phyloP scores from a whole-genome alignment of 345 rosid species.

The Eucalyptus virginea region DNA sequence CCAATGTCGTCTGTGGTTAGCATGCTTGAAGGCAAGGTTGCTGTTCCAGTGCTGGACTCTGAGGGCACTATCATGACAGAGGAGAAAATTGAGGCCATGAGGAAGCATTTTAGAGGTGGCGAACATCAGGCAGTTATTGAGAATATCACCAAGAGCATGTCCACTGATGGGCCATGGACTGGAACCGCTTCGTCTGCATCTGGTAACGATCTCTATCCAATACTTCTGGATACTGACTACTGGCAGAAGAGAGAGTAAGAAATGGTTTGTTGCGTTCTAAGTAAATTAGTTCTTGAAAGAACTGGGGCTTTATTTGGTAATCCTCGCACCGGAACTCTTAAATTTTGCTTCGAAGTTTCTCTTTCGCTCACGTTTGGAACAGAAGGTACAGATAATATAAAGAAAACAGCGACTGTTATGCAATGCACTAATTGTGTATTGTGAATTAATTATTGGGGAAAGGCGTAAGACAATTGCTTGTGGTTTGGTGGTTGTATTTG shows the following conservation, averaged over 20 bases:
- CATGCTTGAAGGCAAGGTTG: slow-evolving; percentile 6
- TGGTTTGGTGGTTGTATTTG: background rate
- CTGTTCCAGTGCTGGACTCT: background rate
- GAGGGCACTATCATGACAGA: background rate
- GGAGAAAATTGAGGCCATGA: slow-evolving; percentile 10
- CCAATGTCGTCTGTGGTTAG: slow-evolving; percentile 10
- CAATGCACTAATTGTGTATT: background rate
- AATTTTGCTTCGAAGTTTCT: too few relatives aligned
- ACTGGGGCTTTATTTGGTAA: too few relatives aligned
- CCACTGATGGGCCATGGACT: slow-evolving; percentile 2
- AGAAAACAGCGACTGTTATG: background rate
- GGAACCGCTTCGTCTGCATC: slow-evolving; percentile 9
- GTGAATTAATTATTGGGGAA: background rate
- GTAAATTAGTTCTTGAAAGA: too few relatives aligned
- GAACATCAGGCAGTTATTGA: background rate
- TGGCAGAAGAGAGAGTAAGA: background rate
- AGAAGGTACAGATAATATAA: background rate
- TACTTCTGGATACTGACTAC: background rate
- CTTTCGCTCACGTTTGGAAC: too few relatives aligned
- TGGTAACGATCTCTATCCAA: slow-evolving; percentile 6
- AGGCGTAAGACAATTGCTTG: background rate
- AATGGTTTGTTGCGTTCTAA: too few relatives aligned
- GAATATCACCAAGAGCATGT: background rate
- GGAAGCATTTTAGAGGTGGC: slow-evolving; percentile 3
- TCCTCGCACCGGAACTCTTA: too few relatives aligned